Conservation (phyloP, 2,329 filamentous ascomycete species). For the Fragosphaeria purpurea region DNA sequence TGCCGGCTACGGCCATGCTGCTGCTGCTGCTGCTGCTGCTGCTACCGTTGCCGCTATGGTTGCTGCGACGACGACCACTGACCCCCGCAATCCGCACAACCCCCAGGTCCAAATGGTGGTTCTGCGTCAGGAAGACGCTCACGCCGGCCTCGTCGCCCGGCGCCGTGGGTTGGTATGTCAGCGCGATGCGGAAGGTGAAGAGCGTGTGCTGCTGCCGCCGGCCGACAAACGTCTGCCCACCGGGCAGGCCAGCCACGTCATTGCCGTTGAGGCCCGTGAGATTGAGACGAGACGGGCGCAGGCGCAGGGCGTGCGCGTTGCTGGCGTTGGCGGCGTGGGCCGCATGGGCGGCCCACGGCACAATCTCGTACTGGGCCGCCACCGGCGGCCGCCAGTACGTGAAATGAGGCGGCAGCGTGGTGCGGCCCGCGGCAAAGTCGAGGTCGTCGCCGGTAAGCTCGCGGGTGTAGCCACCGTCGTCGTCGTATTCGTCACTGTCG, state of each 20-base stretch:
- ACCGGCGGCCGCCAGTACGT: slow-evolving; percentile 46
- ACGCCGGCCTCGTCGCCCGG: slow-evolving; percentile 41
- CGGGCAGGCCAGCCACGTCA: slow-evolving; percentile 27
- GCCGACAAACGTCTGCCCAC: slow-evolving; percentile 42
- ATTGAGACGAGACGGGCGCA: slow-evolving; percentile 40
- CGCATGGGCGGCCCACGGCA: neutral
- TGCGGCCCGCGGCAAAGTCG: slow-evolving; percentile 23
- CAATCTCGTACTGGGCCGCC: slow-evolving; percentile 30
- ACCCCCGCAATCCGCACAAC: slow-evolving; percentile 25
- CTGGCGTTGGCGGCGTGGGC: slow-evolving; percentile 20
- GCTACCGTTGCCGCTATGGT: neutral
- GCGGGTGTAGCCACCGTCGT: neutral
- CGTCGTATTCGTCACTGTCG: neutral
- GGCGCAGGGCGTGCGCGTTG: slow-evolving; percentile 29
- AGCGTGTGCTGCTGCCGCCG: slow-evolving; percentile 48
- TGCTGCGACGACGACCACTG: neutral
- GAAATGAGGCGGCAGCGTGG: slow-evolving; percentile 41
- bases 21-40: slow-evolving; percentile 10
- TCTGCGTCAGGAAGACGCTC: slow-evolving; percentile 41
- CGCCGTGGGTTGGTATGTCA: slow-evolving; percentile 30
- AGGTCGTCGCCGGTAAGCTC: slow-evolving; percentile 17
- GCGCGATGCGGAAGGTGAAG: slow-evolving; percentile 38
- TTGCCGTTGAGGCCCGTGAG: slow-evolving; percentile 43
- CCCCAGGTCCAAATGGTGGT: slow-evolving; percentile 40
- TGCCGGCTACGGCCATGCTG: slow-evolving; percentile 4